These are phyloP conservation scores for Flaveria robusta DNA, from an alignment of 129 eudicot species.

Conservation along the genomic window DNA sequence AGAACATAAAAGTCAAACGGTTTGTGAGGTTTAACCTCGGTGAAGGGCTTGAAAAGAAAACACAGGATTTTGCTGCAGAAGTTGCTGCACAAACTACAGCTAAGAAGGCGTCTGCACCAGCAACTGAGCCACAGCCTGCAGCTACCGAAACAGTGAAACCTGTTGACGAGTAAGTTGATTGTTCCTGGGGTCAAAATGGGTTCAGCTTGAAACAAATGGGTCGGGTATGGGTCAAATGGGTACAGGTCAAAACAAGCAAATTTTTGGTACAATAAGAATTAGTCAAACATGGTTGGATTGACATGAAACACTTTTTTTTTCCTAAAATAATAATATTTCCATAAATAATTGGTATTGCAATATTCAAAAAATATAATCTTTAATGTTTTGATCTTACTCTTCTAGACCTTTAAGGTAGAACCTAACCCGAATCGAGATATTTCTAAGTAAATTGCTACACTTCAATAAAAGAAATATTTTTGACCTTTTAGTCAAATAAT, in stretches of 20 bases:
- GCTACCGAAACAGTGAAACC: conserved; percentile 47
- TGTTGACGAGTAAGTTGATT: conserved; percentile 66
- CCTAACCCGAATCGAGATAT: background rate
- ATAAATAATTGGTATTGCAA: background rate
- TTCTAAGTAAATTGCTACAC: background rate
- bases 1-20: conserved; percentile 87
- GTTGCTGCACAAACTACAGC: conserved; percentile 96
- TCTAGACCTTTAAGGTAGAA: background rate
- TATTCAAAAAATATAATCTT: background rate
- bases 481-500: background rate
- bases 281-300: background rate
- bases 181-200: background rate
- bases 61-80: conserved; percentile 94
- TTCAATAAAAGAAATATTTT: background rate
- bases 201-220: background rate
- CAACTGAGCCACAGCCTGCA: conserved; percentile 49
- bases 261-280: background rate
- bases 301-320: background rate
- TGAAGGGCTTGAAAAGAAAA: conserved; percentile 91
- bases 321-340: background rate
- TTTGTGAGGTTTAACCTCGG: conserved; percentile 84
- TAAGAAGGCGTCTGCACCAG: conserved; percentile 53
- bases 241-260: background rate
- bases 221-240: background rate
- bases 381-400: conserved; percentile 1